phyloP scores from a whole-genome alignment of 2,329 filamentous ascomycete genomes.

The Alternaria burnsii region DNA sequence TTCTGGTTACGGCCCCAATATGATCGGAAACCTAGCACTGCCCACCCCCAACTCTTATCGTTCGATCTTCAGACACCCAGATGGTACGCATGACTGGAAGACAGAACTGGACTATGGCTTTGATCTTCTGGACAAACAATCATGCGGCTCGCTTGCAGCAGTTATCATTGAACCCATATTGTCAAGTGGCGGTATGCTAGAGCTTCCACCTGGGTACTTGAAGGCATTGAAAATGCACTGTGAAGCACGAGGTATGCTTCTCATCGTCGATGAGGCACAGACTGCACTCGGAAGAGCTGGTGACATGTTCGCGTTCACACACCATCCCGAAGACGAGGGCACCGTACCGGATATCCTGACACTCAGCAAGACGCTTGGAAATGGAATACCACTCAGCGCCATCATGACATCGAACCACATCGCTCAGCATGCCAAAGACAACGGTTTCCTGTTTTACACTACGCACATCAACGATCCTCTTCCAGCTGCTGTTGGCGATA shows the following conservation, averaged over 20 bases:
- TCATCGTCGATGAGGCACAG: slow-evolving; percentile 52
- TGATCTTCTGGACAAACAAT: slow-evolving; percentile 66
- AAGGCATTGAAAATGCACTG: slow-evolving; percentile 60
- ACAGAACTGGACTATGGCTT: slow-evolving; percentile 71
- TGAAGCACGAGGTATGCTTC: slow-evolving; percentile 43
- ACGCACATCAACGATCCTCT: slow-evolving; percentile 71
- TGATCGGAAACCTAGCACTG: slow-evolving; percentile 66
- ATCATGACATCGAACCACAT: slow-evolving; percentile 66
- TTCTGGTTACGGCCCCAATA: slow-evolving; percentile 54
- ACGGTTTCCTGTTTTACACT: slow-evolving; percentile 66
- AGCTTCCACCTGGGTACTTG: slow-evolving; percentile 67
- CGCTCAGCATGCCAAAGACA: slow-evolving; percentile 58
- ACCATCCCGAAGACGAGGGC: slow-evolving; percentile 39
- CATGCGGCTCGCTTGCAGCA: slow-evolving; percentile 68
- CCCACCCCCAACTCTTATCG: slow-evolving; percentile 69
- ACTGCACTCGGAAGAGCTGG: slow-evolving; percentile 48
- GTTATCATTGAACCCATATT: slow-evolving; percentile 70
- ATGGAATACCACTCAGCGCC: slow-evolving; percentile 66
- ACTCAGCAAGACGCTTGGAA: slow-evolving; percentile 68
- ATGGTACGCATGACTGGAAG: slow-evolving; percentile 72
- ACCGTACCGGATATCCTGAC: slow-evolving; percentile 64
- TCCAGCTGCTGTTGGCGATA: slow-evolving; percentile 66
- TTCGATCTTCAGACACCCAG: slow-evolving; percentile 66
- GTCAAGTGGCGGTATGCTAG: slow-evolving; percentile 67
- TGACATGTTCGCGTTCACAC: slow-evolving; percentile 61